Conservation (phyloP, 75 land plant species). For the Chamaecyparis obtusa region DNA sequence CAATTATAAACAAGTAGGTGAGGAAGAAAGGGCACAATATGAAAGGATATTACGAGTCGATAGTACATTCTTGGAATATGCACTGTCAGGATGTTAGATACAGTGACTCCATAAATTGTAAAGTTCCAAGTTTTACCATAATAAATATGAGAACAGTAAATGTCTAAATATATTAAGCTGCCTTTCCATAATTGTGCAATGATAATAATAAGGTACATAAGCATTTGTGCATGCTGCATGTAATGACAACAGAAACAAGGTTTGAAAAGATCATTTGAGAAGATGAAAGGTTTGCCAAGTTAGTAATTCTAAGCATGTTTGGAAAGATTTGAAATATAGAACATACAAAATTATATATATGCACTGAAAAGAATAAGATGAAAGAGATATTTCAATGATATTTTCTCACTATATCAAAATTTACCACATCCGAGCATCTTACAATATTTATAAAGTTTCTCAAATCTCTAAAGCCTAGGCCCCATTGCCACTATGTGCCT, state of each 20-base stretch:
- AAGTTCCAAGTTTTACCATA: neutral
- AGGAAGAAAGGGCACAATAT: neutral
- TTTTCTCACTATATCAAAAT: neutral
- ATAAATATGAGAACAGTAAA: neutral
- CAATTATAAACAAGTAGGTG: neutral
- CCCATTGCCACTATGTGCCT: no score
- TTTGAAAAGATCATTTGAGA: neutral
- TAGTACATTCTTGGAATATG: neutral
- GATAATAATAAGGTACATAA: neutral
- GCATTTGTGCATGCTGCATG: neutral
- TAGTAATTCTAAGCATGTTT: neutral
- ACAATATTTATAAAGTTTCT: neutral
- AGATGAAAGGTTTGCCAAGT: neutral
- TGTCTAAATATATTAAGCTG: neutral
- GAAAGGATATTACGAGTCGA: no score
- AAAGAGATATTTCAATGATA: neutral
- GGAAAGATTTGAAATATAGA: neutral
- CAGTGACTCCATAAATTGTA: neutral
- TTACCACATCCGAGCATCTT: neutral
- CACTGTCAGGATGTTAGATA: neutral
- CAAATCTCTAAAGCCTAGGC: neutral
- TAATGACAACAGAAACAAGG: neutral
- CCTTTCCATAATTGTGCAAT: neutral
- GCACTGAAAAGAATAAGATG: neutral
- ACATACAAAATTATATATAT: neutral